These are phyloP conservation scores for Coelastrella sp. DNA, from an alignment of 139 green algal species.

Conservation along the genomic window DNA sequence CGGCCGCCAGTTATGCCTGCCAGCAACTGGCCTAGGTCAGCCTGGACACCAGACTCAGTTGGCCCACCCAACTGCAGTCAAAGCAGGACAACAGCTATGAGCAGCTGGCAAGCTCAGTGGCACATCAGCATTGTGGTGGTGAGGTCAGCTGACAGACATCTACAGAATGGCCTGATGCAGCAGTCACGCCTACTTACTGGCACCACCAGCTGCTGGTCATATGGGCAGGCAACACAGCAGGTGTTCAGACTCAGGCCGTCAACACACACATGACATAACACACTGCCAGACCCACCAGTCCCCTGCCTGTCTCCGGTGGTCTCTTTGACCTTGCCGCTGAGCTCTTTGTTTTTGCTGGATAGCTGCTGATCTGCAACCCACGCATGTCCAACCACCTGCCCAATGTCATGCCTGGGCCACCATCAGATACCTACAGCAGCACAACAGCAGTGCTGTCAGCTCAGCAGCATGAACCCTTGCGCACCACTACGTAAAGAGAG, in stretches of 20 bases:
- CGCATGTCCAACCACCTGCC: slow-evolving; percentile 41
- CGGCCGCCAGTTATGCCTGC: background rate
- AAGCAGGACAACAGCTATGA: background rate
- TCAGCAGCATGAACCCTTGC: too few species aligned
- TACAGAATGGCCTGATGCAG: too few species aligned
- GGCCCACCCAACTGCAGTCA: background rate
- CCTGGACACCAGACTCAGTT: background rate
- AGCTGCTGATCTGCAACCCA: slow-evolving; percentile 29
- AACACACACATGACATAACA: background rate
- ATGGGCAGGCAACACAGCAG: too few species aligned
- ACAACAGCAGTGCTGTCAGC: background rate
- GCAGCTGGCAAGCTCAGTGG: too few species aligned
- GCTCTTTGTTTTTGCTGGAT: slow-evolving; percentile 12
- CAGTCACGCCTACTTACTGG: too few species aligned
- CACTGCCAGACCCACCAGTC: background rate
- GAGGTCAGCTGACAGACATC: too few species aligned
- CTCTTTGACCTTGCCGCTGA: background rate
- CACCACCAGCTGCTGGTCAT: too few species aligned
- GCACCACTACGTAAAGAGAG: too few species aligned
- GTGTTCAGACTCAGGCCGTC: too few species aligned
- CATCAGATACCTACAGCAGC: slow-evolving; percentile 25
- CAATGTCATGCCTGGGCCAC: slow-evolving; percentile 24
- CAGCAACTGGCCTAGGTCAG: background rate
- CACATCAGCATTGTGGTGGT: too few species aligned
- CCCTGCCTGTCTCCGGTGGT: background rate